Evolutionary conservation across 2,329 filamentous ascomycete genomes (phyloP), one percentile per base, ranked within the genome.

Genomic region (Ophiostoma australiae): DNA sequence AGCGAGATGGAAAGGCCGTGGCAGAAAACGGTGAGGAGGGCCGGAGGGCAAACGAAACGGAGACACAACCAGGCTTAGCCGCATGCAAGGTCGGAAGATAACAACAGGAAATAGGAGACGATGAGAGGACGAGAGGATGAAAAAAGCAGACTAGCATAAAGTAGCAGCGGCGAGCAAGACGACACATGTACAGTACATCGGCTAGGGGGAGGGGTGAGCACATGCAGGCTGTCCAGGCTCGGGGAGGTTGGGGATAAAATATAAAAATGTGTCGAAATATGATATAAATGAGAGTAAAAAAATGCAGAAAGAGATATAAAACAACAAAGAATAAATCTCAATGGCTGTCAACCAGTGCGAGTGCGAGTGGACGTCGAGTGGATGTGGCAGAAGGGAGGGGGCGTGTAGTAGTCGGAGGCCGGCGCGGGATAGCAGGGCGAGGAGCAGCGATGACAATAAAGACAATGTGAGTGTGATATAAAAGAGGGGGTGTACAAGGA

Each of bases 161-260:
- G 63, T 44, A 67, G 61, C 68, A 37, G 37, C 48, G 63, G 6
- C 20, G 48, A 11, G 33, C 5, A 55, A 66, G 37, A 65, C 23
- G 65, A 44, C 66, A 37, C 61, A 70, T 67, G 72, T 73, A 73
- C 72, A 67, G 72, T 72, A 73, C 72, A 70, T 72, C 11, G 69
- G 27, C 66, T 27, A 41, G 15, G 58, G 39, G 63, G 31, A 10
- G 58, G 39, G 63, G 31, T 68, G 68, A 68, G 52, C 68, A 65
- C 27, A 68, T 70, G 69, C 68, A 71, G 68, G 68, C 41, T 33
- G 69, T 55, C 71, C 61, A 65, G 69, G 67, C 69, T 67, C 66
- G 72, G 39, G 39, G 23, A 27, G 39, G 39, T 44, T 15, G 4
- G 23, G 72, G 71, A 74, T 71, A 71, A 70, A 72, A 72, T 72